These are phyloP conservation scores for apple (Malus domestica) DNA, from an alignment of 306 rosid genomes.

Conservation along the genomic window ASM211411v1 NC_041801.1:8013001-8013500, in stretches of 20 bases:
- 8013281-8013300: background rate
- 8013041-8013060: background rate
- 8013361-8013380: conserved; percentile 1
- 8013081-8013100: background rate
- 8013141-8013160: background rate
- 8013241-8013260: background rate
- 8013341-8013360: background rate
- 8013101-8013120: background rate
- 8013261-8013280: background rate
- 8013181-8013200: background rate
- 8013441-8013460: background rate
- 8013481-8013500: background rate
- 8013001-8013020: background rate
- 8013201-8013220: background rate
- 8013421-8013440: background rate
- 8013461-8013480: background rate
- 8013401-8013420: conserved; percentile 8
- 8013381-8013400: background rate
- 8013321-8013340: conserved; percentile 3
- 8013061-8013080: background rate
- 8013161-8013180: background rate
- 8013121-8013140: conserved; percentile 2
- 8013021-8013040: background rate
- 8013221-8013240: background rate
- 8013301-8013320: background rate